phyloP scores from a whole-genome alignment of 805 yeast genomes.

The Wickerhamomyces queroliae region DNA sequence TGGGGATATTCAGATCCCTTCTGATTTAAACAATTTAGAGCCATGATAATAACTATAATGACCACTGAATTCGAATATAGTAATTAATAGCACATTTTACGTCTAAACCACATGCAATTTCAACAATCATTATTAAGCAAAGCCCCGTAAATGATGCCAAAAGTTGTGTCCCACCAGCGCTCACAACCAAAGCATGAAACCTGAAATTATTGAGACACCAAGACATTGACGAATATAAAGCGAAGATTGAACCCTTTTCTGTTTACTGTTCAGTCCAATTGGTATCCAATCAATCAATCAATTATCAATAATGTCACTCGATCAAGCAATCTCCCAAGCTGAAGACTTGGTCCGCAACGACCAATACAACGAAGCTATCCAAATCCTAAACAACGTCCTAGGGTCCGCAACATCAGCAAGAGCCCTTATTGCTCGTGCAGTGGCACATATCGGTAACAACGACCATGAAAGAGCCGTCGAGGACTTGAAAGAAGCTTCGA shows the following conservation, averaged over 20 bases:
- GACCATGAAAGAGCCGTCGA: conserved; percentile 17
- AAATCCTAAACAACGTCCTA: not conserved
- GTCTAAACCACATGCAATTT: not conserved
- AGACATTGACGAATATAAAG: not conserved
- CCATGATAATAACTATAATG: too few relatives aligned
- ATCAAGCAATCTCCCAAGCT: conserved; percentile 11
- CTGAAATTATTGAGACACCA: not conserved
- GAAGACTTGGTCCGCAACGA: conserved; percentile 3
- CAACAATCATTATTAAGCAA: not conserved
- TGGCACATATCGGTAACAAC: conserved; percentile 9
- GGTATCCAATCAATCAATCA: conserved; percentile 3
- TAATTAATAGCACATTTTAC: too few relatives aligned
- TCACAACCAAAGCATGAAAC: too few relatives aligned
- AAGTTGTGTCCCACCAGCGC: too few relatives aligned
- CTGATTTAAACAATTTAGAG: too few relatives aligned
- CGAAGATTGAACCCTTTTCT: not conserved
- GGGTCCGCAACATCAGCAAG: conserved; percentile 12
- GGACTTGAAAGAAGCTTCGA: conserved; percentile 17
- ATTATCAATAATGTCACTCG: conserved; percentile 6
- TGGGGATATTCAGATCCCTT: not conserved
- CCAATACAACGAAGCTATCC: conserved; percentile 3
- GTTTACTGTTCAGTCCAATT: conserved; percentile 7
- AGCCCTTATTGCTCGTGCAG: conserved; percentile 18
- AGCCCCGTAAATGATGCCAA: too few relatives aligned
- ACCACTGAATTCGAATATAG: not conserved